Base-by-base conservation (phyloP, 202 grass and related monocot species). In the Digitaria exilis region DNA sequence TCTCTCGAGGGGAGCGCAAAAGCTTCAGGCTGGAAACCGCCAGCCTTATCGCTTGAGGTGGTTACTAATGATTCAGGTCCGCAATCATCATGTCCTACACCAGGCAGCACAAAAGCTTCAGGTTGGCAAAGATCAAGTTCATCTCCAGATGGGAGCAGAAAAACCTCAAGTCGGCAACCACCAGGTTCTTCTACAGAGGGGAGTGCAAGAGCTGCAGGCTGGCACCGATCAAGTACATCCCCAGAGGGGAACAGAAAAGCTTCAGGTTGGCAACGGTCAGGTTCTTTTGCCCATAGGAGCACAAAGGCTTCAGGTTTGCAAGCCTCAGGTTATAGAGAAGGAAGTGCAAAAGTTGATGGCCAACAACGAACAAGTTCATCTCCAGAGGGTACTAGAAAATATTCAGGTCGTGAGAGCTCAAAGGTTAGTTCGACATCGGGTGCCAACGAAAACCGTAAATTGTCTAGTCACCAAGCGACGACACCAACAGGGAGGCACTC, bases 391-490 rank as follows among this genome's bases (percentile, higher is more conserved):
- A 31, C 16, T 42, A 76, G 34, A 75, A 86, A 87, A 79, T 19
- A 61, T 69, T 79, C 84, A 76, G 76, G 46, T 41, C 80, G 80
- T 42, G 84, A 90, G 80, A 76, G 55, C 64, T 71, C 69, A 59
- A 84, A 84, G 63, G 45, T 31, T 69, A 78, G 82, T 78, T 88
- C 72, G 37, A 65, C 29, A 45, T 78, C 32, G 26, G 66, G 76
- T 71, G 76, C 64, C 12, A 70, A 41, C 25, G 64, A 77, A 65
- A 57, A 73, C 55, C 80, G 76, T 24, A 84, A 80, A 66, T 76
- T 37, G 0, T 73, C 79, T 21, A 57, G 37, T 64, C 76, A 76
- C 45, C 87, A 61, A 80, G 28, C 72, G n/a, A 26, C 86, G 14
- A 48, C 70, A 63, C 76, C 85, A 65, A 60, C 85, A 72, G 70